These are phyloP conservation scores for Diaporthe citri DNA, from an alignment of 2,329 filamentous ascomycete genomes.

Conservation along the genomic window DNA sequence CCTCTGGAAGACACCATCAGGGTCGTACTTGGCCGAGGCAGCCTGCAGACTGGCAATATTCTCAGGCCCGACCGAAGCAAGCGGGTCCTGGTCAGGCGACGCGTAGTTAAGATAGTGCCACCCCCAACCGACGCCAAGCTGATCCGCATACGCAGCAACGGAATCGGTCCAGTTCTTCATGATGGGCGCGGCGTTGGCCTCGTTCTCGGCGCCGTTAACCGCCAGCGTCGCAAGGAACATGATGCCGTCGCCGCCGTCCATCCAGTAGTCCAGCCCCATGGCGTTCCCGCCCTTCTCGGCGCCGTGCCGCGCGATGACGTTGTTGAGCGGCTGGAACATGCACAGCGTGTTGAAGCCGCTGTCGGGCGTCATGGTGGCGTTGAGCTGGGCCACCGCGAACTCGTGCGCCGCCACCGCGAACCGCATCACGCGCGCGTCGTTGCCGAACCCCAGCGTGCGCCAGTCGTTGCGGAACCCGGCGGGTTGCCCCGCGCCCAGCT, in stretches of 20 bases:
- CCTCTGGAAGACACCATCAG: slow-evolving; percentile 16
- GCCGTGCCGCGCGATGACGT: slow-evolving; percentile 49
- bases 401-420: slow-evolving; percentile 23
- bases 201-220: slow-evolving; percentile 50
- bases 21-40: slow-evolving; percentile 26
- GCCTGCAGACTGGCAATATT: slow-evolving; percentile 28
- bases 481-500: slow-evolving; percentile 46
- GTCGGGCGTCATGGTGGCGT: slow-evolving; percentile 42
- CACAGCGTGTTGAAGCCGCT: slow-evolving; percentile 48
- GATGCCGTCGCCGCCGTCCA: slow-evolving; percentile 46
- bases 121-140: slow-evolving; percentile 44
- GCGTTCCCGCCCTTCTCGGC: slow-evolving; percentile 50
- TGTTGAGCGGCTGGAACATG: slow-evolving; percentile 51
- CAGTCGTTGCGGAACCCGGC: slow-evolving; percentile 40
- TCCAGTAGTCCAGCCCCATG: slow-evolving; percentile 50
- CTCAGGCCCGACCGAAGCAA: slow-evolving; percentile 14
- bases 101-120: slow-evolving; percentile 34
- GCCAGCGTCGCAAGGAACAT: slow-evolving; percentile 50
- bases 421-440: slow-evolving; percentile 26
- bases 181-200: slow-evolving; percentile 51
- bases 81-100: slow-evolving; percentile 23
- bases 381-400: slow-evolving; percentile 44
- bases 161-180: slow-evolving; percentile 51
- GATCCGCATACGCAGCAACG: slow-evolving; percentile 46
- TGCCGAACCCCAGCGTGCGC: neutral